Base-by-base conservation (phyloP, 148 eudicot genomes). In the Agrostemma githago region DNA sequence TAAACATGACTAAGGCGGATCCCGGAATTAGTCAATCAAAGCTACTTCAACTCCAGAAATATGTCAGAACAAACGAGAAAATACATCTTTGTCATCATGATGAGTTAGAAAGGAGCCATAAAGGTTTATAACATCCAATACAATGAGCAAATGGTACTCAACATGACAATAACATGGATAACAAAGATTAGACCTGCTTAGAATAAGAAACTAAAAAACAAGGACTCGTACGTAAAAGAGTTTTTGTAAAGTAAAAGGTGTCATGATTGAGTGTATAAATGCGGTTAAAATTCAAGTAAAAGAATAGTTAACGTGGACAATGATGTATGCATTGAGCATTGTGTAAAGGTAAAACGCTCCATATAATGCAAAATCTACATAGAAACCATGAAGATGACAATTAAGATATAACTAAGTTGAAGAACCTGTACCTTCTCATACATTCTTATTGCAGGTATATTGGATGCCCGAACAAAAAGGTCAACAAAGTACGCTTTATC, bases 381-480 rank as follows among this genome's bases (percentile, higher is more conserved):
- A 38, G 56, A 3, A 53, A 54, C 54, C 42, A 44, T 9, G 59
- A 58, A 12, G 44, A 69, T 34, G 7, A 10, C 53, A 42, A 72
- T 5, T 8, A 58, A 53, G 46, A 64, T 63, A 38, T 16, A 44
- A 60, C 2, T 75, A 74, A 73, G 63, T 37, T 43, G 21, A 66
- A 11, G 48, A 62, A 51, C 8, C 19, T 76, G 65, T 88, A 95
- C 98, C 96, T 95, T 95, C 85, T 95, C 97, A 85, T 92, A 95
- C 98, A 92, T 92, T 86, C 86, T 90, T 85, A 95, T 95, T 51
- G 98, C 97, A 14, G 98, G 98, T 75, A 85, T 81, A 78, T 95
- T 95, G 81, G 98, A 95, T 78, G 96, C 98, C 87, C 97, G 90
- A 62, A 95, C 98, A 81, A 95, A 95, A 41, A 95, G 90, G 79